Conservation (phyloP, 2,329 filamentous ascomycete genomes). For the Amauroascus niger region DNA sequence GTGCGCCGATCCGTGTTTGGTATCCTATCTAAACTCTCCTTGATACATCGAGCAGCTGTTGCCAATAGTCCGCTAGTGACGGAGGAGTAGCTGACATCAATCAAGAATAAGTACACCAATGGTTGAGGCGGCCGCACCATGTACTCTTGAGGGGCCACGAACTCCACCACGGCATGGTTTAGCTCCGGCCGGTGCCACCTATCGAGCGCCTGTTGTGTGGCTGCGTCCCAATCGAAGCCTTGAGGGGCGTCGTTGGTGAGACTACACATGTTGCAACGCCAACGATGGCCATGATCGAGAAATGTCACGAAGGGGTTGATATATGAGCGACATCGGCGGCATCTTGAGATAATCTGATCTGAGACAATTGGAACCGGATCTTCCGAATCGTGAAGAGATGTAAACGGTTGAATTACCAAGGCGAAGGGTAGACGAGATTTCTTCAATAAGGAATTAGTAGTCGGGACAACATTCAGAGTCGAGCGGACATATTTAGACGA, state of each 20-base stretch:
- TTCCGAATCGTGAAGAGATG: constrained; percentile 81
- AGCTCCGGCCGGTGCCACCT: constrained; percentile 86
- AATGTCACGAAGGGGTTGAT: constrained; percentile 98
- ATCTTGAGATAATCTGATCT: constrained; percentile 94
- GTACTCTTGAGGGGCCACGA: constrained; percentile 96
- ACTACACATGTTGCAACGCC: constrained; percentile 99
- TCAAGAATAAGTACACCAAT: constrained; percentile 87
- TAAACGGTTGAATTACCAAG: constrained; percentile 92
- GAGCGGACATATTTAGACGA: constrained; percentile 89
- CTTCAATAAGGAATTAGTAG: constrained; percentile 84
- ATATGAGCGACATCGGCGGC: constrained; percentile 88
- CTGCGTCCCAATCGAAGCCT: constrained; percentile 95
- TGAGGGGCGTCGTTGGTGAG: constrained; percentile 98
- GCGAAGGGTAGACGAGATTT: constrained; percentile 95
- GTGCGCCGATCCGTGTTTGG: constrained; percentile 95
- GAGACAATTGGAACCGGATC: constrained; percentile 85
- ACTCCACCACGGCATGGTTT: constrained; percentile 94
- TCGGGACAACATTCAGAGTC: constrained; percentile 86
- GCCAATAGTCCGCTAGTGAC: constrained; percentile 85
- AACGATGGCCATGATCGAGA: constrained; percentile 90
- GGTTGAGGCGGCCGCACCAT: constrained; percentile 97
- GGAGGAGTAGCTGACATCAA: constrained; percentile 85
- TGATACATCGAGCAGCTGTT: constrained; percentile 82
- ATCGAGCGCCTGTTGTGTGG: constrained; percentile 81
- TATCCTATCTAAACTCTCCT: constrained; percentile 91